Evolutionary conservation across 2,329 filamentous ascomycete species (phyloP).

Genomic region (Colletotrichum neosansevieriae): DNA sequence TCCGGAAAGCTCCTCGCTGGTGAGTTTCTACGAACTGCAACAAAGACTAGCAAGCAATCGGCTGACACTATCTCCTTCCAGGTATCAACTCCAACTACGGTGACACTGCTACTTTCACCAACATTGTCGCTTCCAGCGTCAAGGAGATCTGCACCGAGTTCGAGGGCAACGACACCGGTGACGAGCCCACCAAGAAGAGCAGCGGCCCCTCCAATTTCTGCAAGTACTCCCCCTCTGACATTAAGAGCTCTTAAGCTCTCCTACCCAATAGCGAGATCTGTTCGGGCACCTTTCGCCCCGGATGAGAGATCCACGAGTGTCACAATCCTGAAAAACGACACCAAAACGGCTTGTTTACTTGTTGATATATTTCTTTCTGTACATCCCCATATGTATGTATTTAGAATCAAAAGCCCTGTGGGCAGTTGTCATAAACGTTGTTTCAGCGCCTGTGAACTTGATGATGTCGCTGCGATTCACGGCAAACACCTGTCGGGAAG

Average conservation of each 20-base stretch:
- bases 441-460: not conserved
- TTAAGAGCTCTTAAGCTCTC: slow-evolving; percentile 20
- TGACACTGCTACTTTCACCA: slow-evolving; percentile 38
- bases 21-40: not conserved
- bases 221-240: slow-evolving; percentile 33
- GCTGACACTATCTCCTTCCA: not conserved
- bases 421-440: slow-evolving; percentile 2
- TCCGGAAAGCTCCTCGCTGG: slow-evolving; percentile 39
- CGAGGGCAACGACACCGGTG: slow-evolving; percentile 32
- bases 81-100: slow-evolving; percentile 41
- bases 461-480: too few species aligned
- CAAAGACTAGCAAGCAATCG: rapidly evolving
- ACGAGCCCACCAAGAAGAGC: slow-evolving; percentile 32
- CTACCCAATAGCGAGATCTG: not conserved
- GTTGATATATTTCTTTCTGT: slow-evolving; percentile 32
- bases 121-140: slow-evolving; percentile 21
- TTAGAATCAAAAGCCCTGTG: slow-evolving; percentile 26
- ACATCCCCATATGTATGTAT: slow-evolving; percentile 27
- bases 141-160: slow-evolving; percentile 39
- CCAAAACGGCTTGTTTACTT: slow-evolving; percentile 32
- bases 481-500: too few species aligned
- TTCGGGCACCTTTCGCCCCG: slow-evolving; percentile 4
- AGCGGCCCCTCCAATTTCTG: slow-evolving; percentile 34
- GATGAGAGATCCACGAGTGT: not conserved
- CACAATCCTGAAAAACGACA: not conserved